Evolutionary conservation across 805 yeast species (phyloP).

Genomic region (Cyberlindnera nakhonratchasimensis): DNA sequence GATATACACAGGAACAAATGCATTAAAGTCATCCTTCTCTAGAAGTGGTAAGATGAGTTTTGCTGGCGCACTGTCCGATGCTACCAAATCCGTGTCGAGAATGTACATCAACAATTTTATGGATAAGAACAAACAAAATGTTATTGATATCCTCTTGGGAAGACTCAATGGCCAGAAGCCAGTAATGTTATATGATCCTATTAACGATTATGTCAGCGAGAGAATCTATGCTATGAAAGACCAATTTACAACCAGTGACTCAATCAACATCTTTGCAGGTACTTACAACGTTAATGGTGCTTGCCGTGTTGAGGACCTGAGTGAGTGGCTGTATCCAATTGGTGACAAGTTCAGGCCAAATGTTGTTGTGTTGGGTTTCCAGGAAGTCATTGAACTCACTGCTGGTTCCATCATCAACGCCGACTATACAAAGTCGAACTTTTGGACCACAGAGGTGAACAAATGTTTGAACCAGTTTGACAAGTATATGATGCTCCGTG

Average conservation of each 20-base stretch:
- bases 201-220: slow-evolving; percentile 70
- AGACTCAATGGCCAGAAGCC: slow-evolving; percentile 61
- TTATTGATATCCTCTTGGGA: slow-evolving; percentile 51
- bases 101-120: slow-evolving; percentile 95
- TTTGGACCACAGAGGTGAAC: slow-evolving; percentile 79
- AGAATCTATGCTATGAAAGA: slow-evolving; percentile 37
- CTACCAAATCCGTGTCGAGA: slow-evolving; percentile 91
- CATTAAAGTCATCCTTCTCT: slow-evolving; percentile 89
- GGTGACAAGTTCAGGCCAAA: slow-evolving; percentile 35
- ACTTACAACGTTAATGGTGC: slow-evolving; percentile 86
- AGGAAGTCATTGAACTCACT: slow-evolving; percentile 82
- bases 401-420: slow-evolving; percentile 86
- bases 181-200: slow-evolving; percentile 67
- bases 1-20: slow-evolving; percentile 97
- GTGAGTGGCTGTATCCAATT: slow-evolving; percentile 76
- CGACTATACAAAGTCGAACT: slow-evolving; percentile 67
- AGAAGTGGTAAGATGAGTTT: slow-evolving; percentile 94
- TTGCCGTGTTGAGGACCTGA: slow-evolving; percentile 46
- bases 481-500: slow-evolving; percentile 45
- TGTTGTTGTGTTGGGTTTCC: slow-evolving; percentile 77
- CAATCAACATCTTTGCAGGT: slow-evolving; percentile 67
- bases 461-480: slow-evolving; percentile 60
- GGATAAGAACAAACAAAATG: slow-evolving; percentile 86
- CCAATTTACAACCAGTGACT: slow-evolving; percentile 52
- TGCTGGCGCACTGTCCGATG: slow-evolving; percentile 97